Conservation (phyloP, 2,329 filamentous ascomycete species). For the Arthrobotrys conoides region DNA sequence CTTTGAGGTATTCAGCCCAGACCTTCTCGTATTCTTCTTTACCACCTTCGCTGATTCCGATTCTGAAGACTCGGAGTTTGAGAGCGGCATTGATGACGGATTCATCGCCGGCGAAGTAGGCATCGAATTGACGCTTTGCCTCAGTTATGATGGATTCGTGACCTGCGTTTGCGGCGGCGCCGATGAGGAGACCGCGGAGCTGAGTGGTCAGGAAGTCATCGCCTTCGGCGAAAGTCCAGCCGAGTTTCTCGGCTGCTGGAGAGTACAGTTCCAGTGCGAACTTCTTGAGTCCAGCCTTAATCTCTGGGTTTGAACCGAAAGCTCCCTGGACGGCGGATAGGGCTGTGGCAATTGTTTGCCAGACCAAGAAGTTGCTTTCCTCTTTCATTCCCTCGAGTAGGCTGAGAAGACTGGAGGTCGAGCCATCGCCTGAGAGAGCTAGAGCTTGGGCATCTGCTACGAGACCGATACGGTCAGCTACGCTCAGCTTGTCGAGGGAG, state of each 20-base stretch:
- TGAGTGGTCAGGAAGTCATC: conserved; percentile 88
- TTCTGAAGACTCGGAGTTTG: conserved; percentile 83
- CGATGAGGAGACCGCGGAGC: conserved; percentile 84
- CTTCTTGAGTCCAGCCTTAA: conserved; percentile 80
- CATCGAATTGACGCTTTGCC: conserved; percentile 82
- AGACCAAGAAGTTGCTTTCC: conserved; percentile 89
- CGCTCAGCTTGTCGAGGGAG: conserved; percentile 80
- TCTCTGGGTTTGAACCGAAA: conserved; percentile 78
- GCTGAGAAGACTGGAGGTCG: conserved; percentile 83
- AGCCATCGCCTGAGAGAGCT: conserved; percentile 87
- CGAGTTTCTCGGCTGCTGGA: conserved; percentile 81
- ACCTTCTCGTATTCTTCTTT: conserved; percentile 79
- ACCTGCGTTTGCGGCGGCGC: conserved; percentile 80
- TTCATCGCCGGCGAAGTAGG: conserved; percentile 80
- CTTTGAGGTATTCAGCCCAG: conserved; percentile 86
- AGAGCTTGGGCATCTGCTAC: conserved; percentile 91
- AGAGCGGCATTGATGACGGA: conserved; percentile 84
- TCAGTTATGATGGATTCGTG: conserved; percentile 82
- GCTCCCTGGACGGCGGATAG: conserved; percentile 84
- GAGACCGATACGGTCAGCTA: conserved; percentile 92
- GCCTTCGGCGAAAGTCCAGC: conserved; percentile 83
- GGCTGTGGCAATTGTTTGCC: conserved; percentile 85
- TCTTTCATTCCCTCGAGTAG: conserved; percentile 86
- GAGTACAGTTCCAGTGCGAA: conserved; percentile 84
- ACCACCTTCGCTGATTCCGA: conserved; percentile 80